A percentile compares a stretch with the other conserved stretches of the same genome.
phyloP scores from a whole-genome alignment of 352 stramenopile genomes.

The Globisporangium canariense region DNA sequence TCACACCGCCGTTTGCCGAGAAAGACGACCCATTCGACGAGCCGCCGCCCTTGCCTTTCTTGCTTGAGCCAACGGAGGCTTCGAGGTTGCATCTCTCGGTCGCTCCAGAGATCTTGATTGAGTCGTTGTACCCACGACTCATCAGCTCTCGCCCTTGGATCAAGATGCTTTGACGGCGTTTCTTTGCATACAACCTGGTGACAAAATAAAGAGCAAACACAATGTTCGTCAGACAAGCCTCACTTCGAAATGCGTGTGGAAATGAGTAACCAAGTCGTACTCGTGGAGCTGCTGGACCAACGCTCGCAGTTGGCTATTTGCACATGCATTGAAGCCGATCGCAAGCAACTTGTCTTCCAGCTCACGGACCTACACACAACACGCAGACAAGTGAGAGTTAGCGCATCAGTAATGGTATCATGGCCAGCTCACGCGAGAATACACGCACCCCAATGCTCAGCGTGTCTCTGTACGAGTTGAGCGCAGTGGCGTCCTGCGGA shows the following conservation, averaged over 20 bases:
- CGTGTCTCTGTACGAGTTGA: constrained; percentile 47
- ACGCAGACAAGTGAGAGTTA: background rate
- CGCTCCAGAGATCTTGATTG: constrained; percentile 43
- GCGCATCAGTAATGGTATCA: background rate
- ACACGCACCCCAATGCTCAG: constrained; percentile 34
- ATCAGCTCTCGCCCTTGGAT: constrained; percentile 50
- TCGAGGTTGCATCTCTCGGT: constrained; percentile 59
- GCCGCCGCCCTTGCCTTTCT: constrained; percentile 29
- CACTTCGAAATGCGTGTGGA: background rate
- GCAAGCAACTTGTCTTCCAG: constrained; percentile 45
- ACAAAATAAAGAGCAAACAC: background rate
- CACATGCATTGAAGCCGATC: constrained; percentile 47
- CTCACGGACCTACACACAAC: constrained; percentile 32
- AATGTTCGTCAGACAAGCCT: background rate
- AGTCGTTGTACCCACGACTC: constrained; percentile 56
- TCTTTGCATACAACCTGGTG: constrained; percentile 63
- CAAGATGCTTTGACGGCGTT: constrained; percentile 59
- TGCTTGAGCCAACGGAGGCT: constrained; percentile 28
- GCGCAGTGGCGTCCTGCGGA: constrained; percentile 46
- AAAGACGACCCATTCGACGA: constrained; percentile 5
- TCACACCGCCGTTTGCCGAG: constrained; percentile 6
- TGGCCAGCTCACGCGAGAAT: background rate
- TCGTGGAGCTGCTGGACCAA: constrained; percentile 61
- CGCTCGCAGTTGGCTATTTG: constrained; percentile 51
- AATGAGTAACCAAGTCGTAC: constrained; percentile 26